A percentile compares a stretch with the other conserved stretches of the same genome.
Conservation (phyloP, 2,329 filamentous ascomycete species). For the Dactylella cylindrospora region DNA sequence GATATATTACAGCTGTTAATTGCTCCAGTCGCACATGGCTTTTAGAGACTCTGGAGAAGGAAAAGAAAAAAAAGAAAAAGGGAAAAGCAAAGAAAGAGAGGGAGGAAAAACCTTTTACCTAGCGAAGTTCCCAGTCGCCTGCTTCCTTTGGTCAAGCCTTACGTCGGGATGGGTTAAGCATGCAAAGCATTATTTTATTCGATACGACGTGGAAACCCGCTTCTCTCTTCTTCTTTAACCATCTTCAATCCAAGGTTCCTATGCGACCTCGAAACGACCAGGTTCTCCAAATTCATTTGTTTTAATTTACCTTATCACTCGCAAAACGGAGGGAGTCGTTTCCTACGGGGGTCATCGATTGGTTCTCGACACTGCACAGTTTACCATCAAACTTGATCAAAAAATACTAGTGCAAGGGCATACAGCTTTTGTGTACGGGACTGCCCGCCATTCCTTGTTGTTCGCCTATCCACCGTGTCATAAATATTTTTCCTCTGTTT, state of each 20-base stretch:
- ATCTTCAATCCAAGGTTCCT: too few relatives aligned
- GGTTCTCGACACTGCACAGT: conserved; percentile 24
- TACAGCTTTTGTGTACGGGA: too few relatives aligned
- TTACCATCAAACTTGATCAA: too few relatives aligned
- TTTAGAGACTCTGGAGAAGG: neutral
- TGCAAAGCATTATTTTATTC: conserved; percentile 38
- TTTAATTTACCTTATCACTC: conserved; percentile 26
- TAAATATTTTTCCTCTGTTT: too few relatives aligned
- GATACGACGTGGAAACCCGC: conserved; percentile 33
- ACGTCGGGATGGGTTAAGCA: conserved; percentile 21
- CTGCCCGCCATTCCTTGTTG: conserved; percentile 1
- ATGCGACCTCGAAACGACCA: too few relatives aligned
- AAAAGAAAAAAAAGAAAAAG: neutral
- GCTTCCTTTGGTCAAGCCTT: conserved; percentile 19
- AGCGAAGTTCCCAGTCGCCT: conserved; percentile 26
- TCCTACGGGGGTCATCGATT: conserved; percentile 11
- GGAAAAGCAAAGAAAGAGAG: neutral
- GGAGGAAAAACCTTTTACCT: conserved; percentile 24
- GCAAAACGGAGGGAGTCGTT: too few relatives aligned
- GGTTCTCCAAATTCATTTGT: conserved; percentile 18
- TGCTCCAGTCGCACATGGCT: conserved; percentile 31
- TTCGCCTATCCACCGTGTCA: conserved; percentile 14
- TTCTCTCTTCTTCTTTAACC: too few relatives aligned
- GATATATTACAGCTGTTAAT: too few relatives aligned
- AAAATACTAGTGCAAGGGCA: conserved; percentile 11